Conservation (phyloP, 192 early-diverging fungal species). For the Backusella parvicylindrica region DNA sequence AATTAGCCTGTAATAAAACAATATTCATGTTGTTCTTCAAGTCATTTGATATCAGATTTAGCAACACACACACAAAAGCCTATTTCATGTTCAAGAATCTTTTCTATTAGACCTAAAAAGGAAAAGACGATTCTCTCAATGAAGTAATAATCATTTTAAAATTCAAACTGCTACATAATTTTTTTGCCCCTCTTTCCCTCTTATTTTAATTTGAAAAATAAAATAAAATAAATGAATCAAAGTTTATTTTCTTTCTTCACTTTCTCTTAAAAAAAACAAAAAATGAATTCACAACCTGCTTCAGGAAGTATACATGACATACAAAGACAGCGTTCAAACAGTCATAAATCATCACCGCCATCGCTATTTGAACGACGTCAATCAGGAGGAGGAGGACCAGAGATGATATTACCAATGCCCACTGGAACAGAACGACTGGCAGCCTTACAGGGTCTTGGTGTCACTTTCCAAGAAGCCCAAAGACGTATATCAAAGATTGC, state of each 20-base stretch:
- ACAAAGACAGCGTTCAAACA: background rate
- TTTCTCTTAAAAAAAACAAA: background rate
- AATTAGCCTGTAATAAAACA: too few relatives aligned
- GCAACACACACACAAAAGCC: background rate
- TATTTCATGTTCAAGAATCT: background rate
- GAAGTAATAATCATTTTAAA: background rate
- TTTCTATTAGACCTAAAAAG: background rate
- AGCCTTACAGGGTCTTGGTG: slow-evolving; percentile 23
- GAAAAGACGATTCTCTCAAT: background rate
- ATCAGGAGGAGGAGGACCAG: background rate
- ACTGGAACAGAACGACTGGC: slow-evolving; percentile 17
- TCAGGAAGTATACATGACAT: background rate
- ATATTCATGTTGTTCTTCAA: background rate
- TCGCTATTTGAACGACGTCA: background rate
- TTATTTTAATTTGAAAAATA: background rate
- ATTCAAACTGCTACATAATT: background rate
- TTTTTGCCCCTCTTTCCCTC: background rate
- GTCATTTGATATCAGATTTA: background rate
- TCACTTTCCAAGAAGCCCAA: slow-evolving; percentile 32
- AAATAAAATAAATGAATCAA: background rate
- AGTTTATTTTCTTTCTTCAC: background rate
- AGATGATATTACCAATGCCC: slow-evolving; percentile 16
- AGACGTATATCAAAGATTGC: slow-evolving; percentile 26
- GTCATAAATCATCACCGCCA: background rate
- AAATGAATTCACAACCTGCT: background rate